A percentile compares a stretch with the other conserved stretches of the same genome.
Conservation (phyloP, 306 rosid species). For the Betula pendula region DNA sequence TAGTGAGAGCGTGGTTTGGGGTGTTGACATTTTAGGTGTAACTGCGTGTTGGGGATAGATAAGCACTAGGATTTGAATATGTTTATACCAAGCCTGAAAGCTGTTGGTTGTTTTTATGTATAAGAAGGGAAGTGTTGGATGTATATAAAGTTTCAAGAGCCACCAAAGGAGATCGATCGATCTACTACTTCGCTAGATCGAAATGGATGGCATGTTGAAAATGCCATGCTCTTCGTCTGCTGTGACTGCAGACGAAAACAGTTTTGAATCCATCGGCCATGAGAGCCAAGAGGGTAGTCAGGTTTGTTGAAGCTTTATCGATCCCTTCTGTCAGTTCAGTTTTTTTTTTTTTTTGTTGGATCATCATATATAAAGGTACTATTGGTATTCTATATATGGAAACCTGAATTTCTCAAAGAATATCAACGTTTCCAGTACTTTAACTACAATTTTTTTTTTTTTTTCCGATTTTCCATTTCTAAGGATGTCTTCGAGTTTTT, state of each 20-base stretch:
- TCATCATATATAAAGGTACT: background rate
- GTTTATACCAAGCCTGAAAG: slow-evolving; percentile 35
- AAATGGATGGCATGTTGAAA: slow-evolving; percentile 25
- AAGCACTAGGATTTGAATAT: slow-evolving; percentile 29
- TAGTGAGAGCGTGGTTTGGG: slow-evolving; percentile 32
- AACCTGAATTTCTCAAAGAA: background rate
- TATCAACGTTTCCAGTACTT: background rate
- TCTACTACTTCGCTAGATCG: slow-evolving; percentile 17
- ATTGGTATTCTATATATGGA: background rate
- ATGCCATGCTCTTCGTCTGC: slow-evolving; percentile 30
- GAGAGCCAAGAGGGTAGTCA: slow-evolving; percentile 27
- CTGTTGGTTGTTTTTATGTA: slow-evolving; percentile 19
- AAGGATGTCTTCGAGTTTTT: background rate
- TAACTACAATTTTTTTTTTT: background rate
- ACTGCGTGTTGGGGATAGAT: slow-evolving; percentile 39
- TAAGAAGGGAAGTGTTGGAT: too few relatives aligned
- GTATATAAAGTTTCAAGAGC: background rate
- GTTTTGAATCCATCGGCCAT: slow-evolving; percentile 34
- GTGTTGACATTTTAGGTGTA: slow-evolving; percentile 58
- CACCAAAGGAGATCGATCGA: slow-evolving; percentile 28
- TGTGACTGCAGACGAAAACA: slow-evolving; percentile 31
- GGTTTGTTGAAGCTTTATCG: slow-evolving; percentile 12
- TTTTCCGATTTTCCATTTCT: background rate
- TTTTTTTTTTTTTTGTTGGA: background rate
- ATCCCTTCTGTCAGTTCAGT: background rate